Evolutionary conservation across 768 basidiomycete genomes (phyloP), one percentile per base, ranked within the genome.

Genomic region (Neoboletus subvelutipes): DNA sequence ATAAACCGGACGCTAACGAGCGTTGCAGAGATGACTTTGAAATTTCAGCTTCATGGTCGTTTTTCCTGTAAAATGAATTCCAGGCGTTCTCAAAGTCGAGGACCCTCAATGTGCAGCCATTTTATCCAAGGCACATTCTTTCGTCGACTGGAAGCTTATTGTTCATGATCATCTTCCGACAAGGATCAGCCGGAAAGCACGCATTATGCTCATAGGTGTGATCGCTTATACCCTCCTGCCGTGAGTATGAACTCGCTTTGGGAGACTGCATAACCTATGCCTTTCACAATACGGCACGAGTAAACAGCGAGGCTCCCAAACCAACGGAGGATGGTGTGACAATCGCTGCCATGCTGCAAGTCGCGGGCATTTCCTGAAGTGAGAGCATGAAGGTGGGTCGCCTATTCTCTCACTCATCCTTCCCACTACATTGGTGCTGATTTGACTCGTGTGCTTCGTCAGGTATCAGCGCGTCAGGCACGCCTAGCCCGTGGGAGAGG

Each of bases 101-200:
- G 61, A 64, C 55, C 63, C 58, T 43, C 59, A 58, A 45, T 63
- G 52, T 61, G 57, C 62, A 10, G 59, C 63, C 20, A 42, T 67
- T 45, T 43, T 60, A 15, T 59, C 43, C 29, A 59, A 64, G 54
- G 66, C 55, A 37, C 60, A 66, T 20, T 74, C 62, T n/a, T 72
- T 67, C 60, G 58, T 70, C 17, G 75, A 78, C 53, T 75, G 73
- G 74, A 72, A 73, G 56, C 64, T 77, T 29, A 59, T 72, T 17
- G 69, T 76, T n/a, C 77, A 77, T 59, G 59, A 51, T 50, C 24
- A 24, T 28, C 49, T 26, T 37, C 17, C 49, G 34, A 70, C 68
- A 8, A 77, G 76, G 76, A 67, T 78, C 18, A 58, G 47, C 57
- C 57, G 56, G 50, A 63, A 43, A 29, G 63, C 54, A 33, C 57